Evolutionary conservation across 2,329 filamentous ascomycete genomes (phyloP).

Genomic region (Aureobasidium sp.): DNA sequence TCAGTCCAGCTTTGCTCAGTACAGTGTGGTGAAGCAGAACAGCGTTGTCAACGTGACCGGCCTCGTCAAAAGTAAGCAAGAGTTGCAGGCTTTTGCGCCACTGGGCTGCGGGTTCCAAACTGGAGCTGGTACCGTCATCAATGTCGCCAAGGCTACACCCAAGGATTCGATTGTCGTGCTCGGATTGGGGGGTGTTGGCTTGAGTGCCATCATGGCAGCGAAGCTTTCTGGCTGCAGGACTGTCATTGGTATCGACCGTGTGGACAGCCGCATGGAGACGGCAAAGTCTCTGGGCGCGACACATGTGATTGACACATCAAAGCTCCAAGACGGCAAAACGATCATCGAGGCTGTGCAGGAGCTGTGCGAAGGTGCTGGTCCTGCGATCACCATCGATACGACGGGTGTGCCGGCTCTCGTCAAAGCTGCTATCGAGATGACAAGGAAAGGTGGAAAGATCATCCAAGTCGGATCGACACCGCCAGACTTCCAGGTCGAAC

Average conservation of each 20-base stretch:
- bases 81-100: slow-evolving; percentile 39
- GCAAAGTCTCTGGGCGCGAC: slow-evolving; percentile 38
- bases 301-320: slow-evolving; percentile 32
- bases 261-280: slow-evolving; percentile 31
- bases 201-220: slow-evolving; percentile 43
- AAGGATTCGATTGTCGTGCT: slow-evolving; percentile 37
- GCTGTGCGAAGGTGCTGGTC: slow-evolving; percentile 34
- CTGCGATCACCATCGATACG: slow-evolving; percentile 44
- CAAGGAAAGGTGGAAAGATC: slow-evolving; percentile 41
- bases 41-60: slow-evolving; percentile 38
- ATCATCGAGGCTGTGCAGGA: slow-evolving; percentile 32
- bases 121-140: slow-evolving; percentile 36
- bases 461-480: slow-evolving; percentile 46
- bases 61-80: slow-evolving; percentile 32
- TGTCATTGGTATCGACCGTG: slow-evolving; percentile 38
- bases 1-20: slow-evolving; percentile 39
- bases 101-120: slow-evolving; percentile 44
- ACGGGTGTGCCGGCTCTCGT: slow-evolving; percentile 41
- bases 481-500: slow-evolving; percentile 35
- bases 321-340: slow-evolving; percentile 27
- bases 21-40: slow-evolving; percentile 34
- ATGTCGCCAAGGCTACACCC: slow-evolving; percentile 32
- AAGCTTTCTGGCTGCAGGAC: slow-evolving; percentile 35
- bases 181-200: slow-evolving; percentile 42
- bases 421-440: slow-evolving; percentile 36